These are phyloP conservation scores for Colletotrichum sp. DNA, from an alignment of 2,329 filamentous ascomycete genomes.

Conservation along the genomic window DNA sequence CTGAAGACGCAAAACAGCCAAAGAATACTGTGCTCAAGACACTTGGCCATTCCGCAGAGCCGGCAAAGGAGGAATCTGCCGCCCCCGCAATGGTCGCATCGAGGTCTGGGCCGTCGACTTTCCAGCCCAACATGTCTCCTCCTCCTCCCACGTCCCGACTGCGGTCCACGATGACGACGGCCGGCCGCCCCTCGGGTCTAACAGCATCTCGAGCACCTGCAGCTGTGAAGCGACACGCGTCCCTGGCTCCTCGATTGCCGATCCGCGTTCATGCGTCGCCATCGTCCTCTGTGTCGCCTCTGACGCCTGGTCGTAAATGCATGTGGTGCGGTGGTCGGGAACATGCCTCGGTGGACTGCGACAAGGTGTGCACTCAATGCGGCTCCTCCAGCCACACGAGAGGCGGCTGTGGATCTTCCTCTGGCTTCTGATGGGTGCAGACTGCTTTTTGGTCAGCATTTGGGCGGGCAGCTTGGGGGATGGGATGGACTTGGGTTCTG, in stretches of 20 bases:
- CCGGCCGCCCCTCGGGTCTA: not conserved
- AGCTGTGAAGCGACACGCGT: not conserved
- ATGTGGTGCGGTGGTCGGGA: not conserved
- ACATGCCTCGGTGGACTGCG: not conserved
- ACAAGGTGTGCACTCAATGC: not conserved
- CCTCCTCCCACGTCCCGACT: not conserved
- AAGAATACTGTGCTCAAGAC: not conserved
- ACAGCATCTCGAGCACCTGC: not conserved
- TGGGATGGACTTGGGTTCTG: not conserved
- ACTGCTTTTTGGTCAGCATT: not conserved
- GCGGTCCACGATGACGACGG: not conserved
- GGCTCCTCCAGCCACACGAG: not conserved
- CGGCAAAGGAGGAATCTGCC: not conserved
- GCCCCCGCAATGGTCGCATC: not conserved
- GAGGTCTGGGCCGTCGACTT: not conserved
- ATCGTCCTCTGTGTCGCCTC: not conserved
- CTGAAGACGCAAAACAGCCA: not conserved
- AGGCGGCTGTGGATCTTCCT: not conserved
- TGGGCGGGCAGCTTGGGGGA: not conserved
- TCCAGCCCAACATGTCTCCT: not conserved
- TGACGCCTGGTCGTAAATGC: not conserved
- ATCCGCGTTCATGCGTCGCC: not conserved
- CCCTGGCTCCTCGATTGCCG: not conserved
- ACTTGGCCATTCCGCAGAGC: not conserved
- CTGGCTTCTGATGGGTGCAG: not conserved